phyloP scores from a whole-genome alignment of 202 grass and related monocot species.

The Zoysia matrella region DNA sequence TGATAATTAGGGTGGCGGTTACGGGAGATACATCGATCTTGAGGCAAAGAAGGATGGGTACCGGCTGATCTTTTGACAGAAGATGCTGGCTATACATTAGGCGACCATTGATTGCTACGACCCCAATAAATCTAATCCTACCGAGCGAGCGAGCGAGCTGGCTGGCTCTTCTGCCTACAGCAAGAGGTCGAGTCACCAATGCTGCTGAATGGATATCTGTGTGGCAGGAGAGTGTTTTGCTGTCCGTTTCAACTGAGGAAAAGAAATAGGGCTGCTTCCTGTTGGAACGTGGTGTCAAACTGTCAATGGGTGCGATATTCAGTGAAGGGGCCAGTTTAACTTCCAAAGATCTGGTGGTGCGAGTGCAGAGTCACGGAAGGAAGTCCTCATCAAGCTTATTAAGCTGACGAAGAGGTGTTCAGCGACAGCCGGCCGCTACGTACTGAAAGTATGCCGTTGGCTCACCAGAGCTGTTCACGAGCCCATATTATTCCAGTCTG shows the following conservation, averaged over 20 bases:
- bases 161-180: constrained; percentile 33
- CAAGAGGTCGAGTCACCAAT: neutral
- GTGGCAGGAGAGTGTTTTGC: neutral
- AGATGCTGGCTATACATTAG: constrained; percentile 25
- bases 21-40: constrained; percentile 38
- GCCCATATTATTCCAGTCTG: no score
- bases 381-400: neutral
- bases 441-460: neutral
- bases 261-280: neutral
- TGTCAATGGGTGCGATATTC: neutral
- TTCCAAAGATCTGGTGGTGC: neutral
- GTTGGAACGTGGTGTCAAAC: neutral
- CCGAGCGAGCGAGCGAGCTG: neutral
- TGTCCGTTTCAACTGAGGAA: constrained; percentile 1
- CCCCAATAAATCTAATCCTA: neutral
- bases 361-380: neutral
- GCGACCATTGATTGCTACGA: constrained; percentile 15
- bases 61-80: constrained; percentile 24
- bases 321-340: constrained; percentile 10
- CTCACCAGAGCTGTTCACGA: neutral
- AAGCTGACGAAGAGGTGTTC: neutral
- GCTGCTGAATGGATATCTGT: constrained; percentile 31
- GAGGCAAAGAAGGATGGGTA: constrained; percentile 13
- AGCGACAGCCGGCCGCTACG: neutral
- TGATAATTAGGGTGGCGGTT: constrained; percentile 41